Percentiles rank a stretch among this genome's conserved stretches.
Evolutionary conservation across 1,284 basidiomycete species (phyloP).

Genomic region (Thelephora terrestris): DNA sequence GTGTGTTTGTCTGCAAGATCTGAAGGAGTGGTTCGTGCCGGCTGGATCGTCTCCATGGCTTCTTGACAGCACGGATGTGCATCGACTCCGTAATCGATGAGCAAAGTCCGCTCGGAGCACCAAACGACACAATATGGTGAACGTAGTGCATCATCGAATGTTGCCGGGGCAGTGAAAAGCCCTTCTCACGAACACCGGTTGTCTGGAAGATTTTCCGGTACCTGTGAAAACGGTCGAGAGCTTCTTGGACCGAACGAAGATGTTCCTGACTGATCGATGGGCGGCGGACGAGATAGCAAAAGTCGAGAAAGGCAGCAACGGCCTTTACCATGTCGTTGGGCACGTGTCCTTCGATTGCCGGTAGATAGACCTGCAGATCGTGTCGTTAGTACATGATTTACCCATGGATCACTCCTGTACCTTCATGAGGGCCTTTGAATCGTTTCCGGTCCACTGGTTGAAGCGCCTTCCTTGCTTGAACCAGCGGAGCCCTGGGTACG

Average conservation of each 20-base stretch:
- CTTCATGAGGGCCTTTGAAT: constrained; percentile 18
- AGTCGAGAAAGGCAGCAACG: constrained; percentile 18
- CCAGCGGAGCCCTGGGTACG: constrained; percentile 11
- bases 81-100: too few species aligned
- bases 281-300: constrained; percentile 9
- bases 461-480: constrained; percentile 13
- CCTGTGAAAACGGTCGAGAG: constrained; percentile 5
- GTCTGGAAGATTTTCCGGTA: constrained; percentile 9
- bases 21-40: constrained; percentile 13
- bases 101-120: constrained; percentile 17
- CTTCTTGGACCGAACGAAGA: constrained; percentile 4
- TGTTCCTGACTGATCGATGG: not conserved
- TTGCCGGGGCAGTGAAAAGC: constrained; percentile 15
- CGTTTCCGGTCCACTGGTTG: constrained; percentile 17
- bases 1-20: constrained; percentile 15
- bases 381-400: not conserved
- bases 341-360: constrained; percentile 11
- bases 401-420: not conserved
- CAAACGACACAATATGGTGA: constrained; percentile 10
- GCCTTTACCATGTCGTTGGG: constrained; percentile 10
- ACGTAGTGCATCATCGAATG: constrained; percentile 13
- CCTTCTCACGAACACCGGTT: constrained; percentile 7
- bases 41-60: constrained; percentile 15
- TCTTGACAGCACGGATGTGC: constrained; percentile 18
- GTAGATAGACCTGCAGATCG: constrained; percentile 11